These are phyloP conservation scores for Calophaca sinica DNA, from an alignment of 306 rosid genomes.

Conservation along the genomic window DNA sequence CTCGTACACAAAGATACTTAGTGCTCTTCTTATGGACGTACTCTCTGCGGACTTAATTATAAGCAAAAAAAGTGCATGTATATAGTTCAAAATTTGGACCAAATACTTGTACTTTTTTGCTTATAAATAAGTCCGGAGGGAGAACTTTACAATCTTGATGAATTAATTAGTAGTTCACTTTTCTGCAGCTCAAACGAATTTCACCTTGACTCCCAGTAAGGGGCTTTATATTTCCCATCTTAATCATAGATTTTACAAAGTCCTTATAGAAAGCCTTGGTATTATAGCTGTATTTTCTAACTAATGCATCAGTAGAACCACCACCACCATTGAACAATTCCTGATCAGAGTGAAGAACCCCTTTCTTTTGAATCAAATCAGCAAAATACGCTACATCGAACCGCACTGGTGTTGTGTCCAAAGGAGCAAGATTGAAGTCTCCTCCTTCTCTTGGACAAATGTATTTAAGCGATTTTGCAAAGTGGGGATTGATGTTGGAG, in stretches of 20 bases:
- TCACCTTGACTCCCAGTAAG: slow-evolving; percentile 53
- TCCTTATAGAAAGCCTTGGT: slow-evolving; percentile 28
- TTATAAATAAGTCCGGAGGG: background rate
- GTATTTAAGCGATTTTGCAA: slow-evolving; percentile 31
- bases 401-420: slow-evolving; percentile 40
- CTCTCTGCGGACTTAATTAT: too few relatives aligned
- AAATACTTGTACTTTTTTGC: too few relatives aligned
- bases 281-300: slow-evolving; percentile 42
- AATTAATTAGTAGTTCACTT: slow-evolving; percentile 39
- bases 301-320: slow-evolving; percentile 46
- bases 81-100: too few relatives aligned
- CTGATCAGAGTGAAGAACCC: slow-evolving; percentile 62
- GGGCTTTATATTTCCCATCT: slow-evolving; percentile 64
- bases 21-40: background rate
- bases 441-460: slow-evolving; percentile 54
- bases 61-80: too few relatives aligned
- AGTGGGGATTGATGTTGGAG: slow-evolving; percentile 45
- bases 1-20: background rate
- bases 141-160: background rate
- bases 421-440: slow-evolving; percentile 51
- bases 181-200: slow-evolving; percentile 57
- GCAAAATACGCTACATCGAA: slow-evolving; percentile 44
- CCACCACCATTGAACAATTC: slow-evolving; percentile 46
- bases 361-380: slow-evolving; percentile 44
- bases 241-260: slow-evolving; percentile 53